Percentiles rank a stretch among this genome's conserved stretches.
Evolutionary conservation across 2,329 filamentous ascomycete genomes (phyloP).

Genomic region (Alternaria gaisen): DNA sequence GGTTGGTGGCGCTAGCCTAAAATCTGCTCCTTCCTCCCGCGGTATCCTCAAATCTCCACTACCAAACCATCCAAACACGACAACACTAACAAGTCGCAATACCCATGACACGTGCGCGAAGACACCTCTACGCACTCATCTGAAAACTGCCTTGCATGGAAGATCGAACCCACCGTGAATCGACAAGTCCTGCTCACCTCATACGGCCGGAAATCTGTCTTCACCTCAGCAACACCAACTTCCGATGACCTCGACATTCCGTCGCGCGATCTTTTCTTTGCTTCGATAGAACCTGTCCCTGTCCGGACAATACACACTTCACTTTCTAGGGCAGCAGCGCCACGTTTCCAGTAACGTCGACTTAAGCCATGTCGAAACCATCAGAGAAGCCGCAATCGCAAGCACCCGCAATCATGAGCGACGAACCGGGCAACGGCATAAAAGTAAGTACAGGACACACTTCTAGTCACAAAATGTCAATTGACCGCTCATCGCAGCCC

Average conservation of each 20-base stretch:
- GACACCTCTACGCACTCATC: conserved; percentile 7
- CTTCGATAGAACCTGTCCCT: conserved; percentile 29
- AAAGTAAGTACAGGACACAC: conserved; percentile 33
- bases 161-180: conserved; percentile 27
- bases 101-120: conserved; percentile 17
- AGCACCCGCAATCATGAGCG: conserved; percentile 29
- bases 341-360: conserved; percentile 15
- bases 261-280: conserved; percentile 26
- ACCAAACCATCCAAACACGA: conserved; percentile 21
- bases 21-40: conserved; percentile 33
- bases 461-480: conserved; percentile 2
- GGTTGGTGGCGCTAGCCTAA: conserved; percentile 24
- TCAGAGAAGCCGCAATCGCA: conserved; percentile 31
- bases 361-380: conserved; percentile 30
- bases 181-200: conserved; percentile 21
- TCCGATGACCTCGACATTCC: conserved; percentile 45
- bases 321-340: conserved; percentile 1
- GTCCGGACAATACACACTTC: background rate
- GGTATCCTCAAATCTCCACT: conserved; percentile 32
- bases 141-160: conserved; percentile 43
- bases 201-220: conserved; percentile 24
- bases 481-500: conserved; percentile 29
- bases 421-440: conserved; percentile 27
- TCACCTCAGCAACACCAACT: conserved; percentile 24
- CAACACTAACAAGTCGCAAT: conserved; percentile 30